Conservation (phyloP, 148 eudicot species). For the Cornus florida region DNA sequence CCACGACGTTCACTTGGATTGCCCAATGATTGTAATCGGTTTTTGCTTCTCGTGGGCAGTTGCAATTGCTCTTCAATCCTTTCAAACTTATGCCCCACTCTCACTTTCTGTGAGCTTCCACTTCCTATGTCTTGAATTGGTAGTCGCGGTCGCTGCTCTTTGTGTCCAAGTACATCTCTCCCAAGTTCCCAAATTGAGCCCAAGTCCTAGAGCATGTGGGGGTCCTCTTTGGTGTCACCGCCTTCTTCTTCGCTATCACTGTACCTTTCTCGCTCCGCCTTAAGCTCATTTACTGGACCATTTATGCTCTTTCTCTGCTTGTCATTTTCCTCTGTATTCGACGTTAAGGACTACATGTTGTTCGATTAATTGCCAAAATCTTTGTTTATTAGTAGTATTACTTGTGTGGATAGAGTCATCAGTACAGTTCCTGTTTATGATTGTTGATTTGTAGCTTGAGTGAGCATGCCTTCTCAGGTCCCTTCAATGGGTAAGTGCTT, state of each 20-base stretch:
- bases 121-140: no score
- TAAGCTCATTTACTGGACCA: not conserved
- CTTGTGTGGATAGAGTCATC: no score
- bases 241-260: not conserved
- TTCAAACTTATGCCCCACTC: not conserved
- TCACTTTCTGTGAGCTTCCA: not conserved
- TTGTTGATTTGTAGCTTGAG: no score
- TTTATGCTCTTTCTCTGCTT: not conserved
- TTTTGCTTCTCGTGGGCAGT: not conserved
- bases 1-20: no score
- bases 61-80: not conserved
- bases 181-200: not conserved
- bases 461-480: no score
- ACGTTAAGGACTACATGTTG: no score
- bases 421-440: no score
- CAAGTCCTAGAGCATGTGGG: not conserved
- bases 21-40: not conserved
- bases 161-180: not conserved
- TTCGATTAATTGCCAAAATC: no score
- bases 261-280: not conserved
- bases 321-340: not conserved
- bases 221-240: not conserved
- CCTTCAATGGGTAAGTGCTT: no score
- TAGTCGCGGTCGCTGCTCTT: not conserved
- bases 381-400: no score